Conservation (phyloP, 2,329 filamentous ascomycete species). For the Zymoseptoria pseudotritici region DNA sequence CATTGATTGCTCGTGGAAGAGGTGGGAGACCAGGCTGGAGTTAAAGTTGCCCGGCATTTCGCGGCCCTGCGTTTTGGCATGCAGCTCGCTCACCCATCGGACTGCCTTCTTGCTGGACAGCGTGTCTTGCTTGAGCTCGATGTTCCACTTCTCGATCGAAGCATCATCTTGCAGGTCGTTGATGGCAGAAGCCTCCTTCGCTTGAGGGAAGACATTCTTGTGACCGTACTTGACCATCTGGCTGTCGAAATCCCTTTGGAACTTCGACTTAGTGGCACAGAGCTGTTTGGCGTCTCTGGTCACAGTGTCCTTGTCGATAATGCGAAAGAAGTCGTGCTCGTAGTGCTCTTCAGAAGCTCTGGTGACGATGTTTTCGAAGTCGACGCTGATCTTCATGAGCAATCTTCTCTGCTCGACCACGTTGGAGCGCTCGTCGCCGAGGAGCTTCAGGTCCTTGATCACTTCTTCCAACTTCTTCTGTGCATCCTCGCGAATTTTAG, state of each 20-base stretch:
- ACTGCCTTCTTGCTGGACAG: slow-evolving; percentile 35
- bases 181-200: slow-evolving; percentile 5
- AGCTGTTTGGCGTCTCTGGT: slow-evolving; percentile 50
- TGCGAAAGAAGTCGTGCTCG: slow-evolving; percentile 43
- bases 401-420: slow-evolving; percentile 42
- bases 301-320: slow-evolving; percentile 17
- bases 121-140: slow-evolving; percentile 14
- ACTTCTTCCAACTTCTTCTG: slow-evolving; percentile 22
- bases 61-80: slow-evolving; percentile 43
- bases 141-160: no score
- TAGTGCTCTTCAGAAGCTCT: slow-evolving; percentile 47
- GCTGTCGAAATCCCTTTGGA: slow-evolving; percentile 41
- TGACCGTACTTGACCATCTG: slow-evolving; percentile 40
- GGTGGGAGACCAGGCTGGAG: slow-evolving; percentile 49
- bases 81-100: slow-evolving; percentile 52
- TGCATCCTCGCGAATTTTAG: slow-evolving; percentile 18
- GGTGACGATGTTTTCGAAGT: slow-evolving; percentile 40
- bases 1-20: slow-evolving; percentile 53
- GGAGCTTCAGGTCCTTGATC: slow-evolving; percentile 32
- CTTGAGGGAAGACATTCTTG: slow-evolving; percentile 28
- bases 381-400: slow-evolving; percentile 41
- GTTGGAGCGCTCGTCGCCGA: slow-evolving; percentile 45
- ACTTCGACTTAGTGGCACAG: no score
- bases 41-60: slow-evolving; percentile 58
- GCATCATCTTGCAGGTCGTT: slow-evolving; percentile 9